Base-by-base conservation (phyloP, 1,139 yeast genomes). In the Candida tetrigidarum region DNA sequence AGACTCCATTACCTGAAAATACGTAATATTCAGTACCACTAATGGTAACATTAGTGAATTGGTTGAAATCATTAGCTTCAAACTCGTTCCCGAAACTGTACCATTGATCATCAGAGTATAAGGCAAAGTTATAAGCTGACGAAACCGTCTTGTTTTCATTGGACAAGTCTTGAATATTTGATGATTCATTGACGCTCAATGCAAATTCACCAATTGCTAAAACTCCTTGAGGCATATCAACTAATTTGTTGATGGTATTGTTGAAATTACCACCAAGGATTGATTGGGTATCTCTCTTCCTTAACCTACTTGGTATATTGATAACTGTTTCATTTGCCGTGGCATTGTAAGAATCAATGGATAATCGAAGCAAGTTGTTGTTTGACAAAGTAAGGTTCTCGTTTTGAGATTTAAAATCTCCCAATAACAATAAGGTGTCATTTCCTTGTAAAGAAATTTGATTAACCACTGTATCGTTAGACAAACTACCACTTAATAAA, bases 401-500 rank as follows among this genome's bases (percentile, higher is more conserved):
- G 2, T 67, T 67, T 10, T 58, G 51, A 2, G 81, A 69, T 8
- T 63, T 53, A 49, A 85, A 81, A 29, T 73, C 66, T 14, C 95
- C 95, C 39, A 66, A 58, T 8, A 74, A 42, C 5, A 64, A 43
- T 36, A 74, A 58, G 1, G 59, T 78, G 34, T 55, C 50, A 20
- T 50, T 44, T n/a, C 56, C 54, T 5, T 60, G 48, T 11, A 58
- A 46, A 42, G 63, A 60, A 68, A 64, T 48, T 57, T 66, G 56
- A 8, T 61, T 62, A 5, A 86, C 66, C 5, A 57, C 60, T 1
- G 86, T 75, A 50, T 68, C 64, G 2, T 63, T 54, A 1, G 78
- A 62, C 2, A 86, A 61, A 16, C 64, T 51, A 0, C 78, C 64
- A 26, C 96, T 89, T 35, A 86, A 63, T n/a, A 63, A 51, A 54